Evolutionary conservation across 1,284 basidiomycete genomes (phyloP).

Genomic region (Hortiboletus rubellus): DNA sequence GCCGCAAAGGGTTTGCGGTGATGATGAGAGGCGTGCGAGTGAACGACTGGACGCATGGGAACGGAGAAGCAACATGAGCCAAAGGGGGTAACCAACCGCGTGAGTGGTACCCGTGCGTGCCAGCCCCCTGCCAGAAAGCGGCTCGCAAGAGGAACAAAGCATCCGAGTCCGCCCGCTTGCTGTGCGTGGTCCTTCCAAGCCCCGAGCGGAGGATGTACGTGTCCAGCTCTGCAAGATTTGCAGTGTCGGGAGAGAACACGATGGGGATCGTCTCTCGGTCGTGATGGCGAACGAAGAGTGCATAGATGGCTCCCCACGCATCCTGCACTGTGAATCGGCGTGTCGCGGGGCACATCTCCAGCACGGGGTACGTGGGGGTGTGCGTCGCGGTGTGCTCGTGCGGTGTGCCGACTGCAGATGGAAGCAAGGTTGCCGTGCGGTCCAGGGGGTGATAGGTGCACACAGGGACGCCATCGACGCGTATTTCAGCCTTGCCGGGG

Average conservation of each 20-base stretch:
- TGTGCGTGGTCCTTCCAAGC: constrained; percentile 20
- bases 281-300: constrained; percentile 32
- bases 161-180: constrained; percentile 4
- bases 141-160: constrained; percentile 44
- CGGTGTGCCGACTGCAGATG: constrained; percentile 35
- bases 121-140: constrained; percentile 58
- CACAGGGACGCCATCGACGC: constrained; percentile 10
- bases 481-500: neutral
- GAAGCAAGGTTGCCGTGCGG: constrained; percentile 20
- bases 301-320: constrained; percentile 34
- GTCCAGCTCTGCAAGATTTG: constrained; percentile 11
- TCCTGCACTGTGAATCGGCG: constrained; percentile 22
- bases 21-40: constrained; percentile 49
- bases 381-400: constrained; percentile 32
- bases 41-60: constrained; percentile 46
- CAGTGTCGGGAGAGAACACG: constrained; percentile 20
- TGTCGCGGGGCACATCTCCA: constrained; percentile 25
- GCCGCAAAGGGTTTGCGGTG: constrained; percentile 53
- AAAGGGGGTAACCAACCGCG: constrained; percentile 43
- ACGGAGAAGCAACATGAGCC: constrained; percentile 29
- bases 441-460: constrained; percentile 14
- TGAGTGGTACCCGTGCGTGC: constrained; percentile 40
- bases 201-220: constrained; percentile 32
- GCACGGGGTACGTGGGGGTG: constrained; percentile 33
- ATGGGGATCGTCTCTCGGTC: constrained; percentile 36